phyloP scores from a whole-genome alignment of 1,284 basidiomycete species.

The Cryptococcus hybrid region DNA sequence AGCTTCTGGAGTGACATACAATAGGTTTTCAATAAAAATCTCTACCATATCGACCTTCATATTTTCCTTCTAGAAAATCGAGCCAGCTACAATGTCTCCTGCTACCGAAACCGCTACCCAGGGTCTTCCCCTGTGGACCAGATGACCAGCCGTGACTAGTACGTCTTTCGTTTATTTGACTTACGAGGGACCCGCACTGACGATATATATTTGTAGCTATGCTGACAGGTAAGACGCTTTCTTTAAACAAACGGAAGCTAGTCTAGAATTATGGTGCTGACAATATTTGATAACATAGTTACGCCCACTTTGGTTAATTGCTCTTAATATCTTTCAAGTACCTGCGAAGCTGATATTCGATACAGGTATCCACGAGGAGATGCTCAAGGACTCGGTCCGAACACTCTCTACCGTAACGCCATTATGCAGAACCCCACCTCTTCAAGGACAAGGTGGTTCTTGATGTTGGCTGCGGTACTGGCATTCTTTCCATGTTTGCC shows the following conservation, averaged over 20 bases:
- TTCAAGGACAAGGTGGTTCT: conserved; percentile 97
- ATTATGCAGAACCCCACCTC: conserved; percentile 91
- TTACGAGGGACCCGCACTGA: neutral
- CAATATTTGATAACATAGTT: conserved; percentile 56
- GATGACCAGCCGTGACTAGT: conserved; percentile 50
- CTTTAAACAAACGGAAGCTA: conserved; percentile 36
- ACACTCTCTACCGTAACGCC: conserved; percentile 90
- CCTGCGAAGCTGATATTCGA: conserved; percentile 1
- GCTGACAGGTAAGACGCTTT: conserved; percentile 35
- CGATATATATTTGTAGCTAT: conserved; percentile 24
- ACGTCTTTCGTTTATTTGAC: too few species aligned
- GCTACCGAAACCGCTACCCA: conserved; percentile 24
- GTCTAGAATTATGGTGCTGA: neutral
- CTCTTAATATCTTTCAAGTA: neutral
- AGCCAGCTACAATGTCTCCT: conserved; percentile 5
- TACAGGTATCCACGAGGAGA: conserved; percentile 88
- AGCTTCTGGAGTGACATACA: too few species aligned
- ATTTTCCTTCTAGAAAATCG: too few species aligned
- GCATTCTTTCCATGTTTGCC: conserved; percentile 97
- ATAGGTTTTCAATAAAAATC: too few species aligned
- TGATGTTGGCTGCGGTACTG: conserved; percentile 98
- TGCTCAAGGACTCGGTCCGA: conserved; percentile 95
- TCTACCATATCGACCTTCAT: too few species aligned
- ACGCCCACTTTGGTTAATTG: conserved; percentile 84
- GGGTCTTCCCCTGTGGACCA: conserved; percentile 37